These are phyloP conservation scores for Oryza brachyantha DNA, from an alignment of 176 grass and related monocot species.

Conservation along the genomic window DNA sequence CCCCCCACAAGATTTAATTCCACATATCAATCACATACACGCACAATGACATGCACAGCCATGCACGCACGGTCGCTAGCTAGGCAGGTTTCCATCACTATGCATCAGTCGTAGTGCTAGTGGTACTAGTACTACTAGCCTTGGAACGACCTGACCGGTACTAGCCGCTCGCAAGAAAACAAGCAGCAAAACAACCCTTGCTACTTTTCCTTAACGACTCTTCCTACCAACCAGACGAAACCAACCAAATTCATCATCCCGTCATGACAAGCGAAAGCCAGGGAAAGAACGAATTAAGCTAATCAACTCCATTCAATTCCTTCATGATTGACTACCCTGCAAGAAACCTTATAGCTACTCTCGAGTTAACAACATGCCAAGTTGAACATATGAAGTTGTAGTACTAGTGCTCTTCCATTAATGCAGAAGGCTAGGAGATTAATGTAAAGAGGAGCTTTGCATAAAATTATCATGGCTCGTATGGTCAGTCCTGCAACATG, in stretches of 20 bases:
- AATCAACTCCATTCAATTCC: neutral
- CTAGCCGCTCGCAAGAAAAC: conserved; percentile 38
- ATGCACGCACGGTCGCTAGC: neutral
- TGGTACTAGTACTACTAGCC: conserved; percentile 20
- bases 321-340: neutral
- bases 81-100: conserved; percentile 41
- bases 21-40: conserved; percentile 32
- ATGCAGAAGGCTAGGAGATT: conserved; percentile 17
- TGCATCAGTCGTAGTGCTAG: conserved; percentile 1
- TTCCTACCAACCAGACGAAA: conserved; percentile 42
- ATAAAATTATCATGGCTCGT: conserved; percentile 55
- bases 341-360: neutral
- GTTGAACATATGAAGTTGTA: neutral
- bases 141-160: conserved; percentile 39
- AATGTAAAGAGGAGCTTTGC: conserved; percentile 6
- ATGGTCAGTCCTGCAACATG: conserved; percentile 32
- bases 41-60: neutral
- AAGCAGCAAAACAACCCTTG: conserved; percentile 32
- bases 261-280: conserved; percentile 23
- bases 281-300: neutral
- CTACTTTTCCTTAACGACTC: conserved; percentile 40
- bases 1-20: neutral
- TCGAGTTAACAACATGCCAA: conserved; percentile 7
- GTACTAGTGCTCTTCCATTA: conserved; percentile 31
- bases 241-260: neutral